A percentile compares a stretch with the other conserved stretches of the same genome.
phyloP scores from a whole-genome alignment of 306 rosid genomes.

The Lathyrus oleraceus region DNA sequence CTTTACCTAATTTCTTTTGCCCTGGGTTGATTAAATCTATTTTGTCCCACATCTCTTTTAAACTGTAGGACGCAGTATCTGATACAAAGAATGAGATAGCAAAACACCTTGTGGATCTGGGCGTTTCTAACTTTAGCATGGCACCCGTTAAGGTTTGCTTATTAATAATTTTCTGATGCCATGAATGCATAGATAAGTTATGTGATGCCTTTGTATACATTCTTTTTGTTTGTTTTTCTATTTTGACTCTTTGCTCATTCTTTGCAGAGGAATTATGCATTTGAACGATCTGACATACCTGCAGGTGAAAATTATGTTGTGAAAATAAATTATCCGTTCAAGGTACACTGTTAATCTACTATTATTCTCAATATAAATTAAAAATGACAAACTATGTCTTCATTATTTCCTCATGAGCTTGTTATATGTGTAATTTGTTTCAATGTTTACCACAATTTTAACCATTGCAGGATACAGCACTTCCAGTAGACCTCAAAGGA shows the following conservation, averaged over 20 bases:
- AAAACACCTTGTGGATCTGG: conserved; percentile 63
- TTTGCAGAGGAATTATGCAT: conserved; percentile 87
- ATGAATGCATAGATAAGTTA: conserved; percentile 16
- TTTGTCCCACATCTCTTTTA: neutral
- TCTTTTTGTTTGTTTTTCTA: conserved; percentile 19
- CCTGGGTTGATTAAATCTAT: conserved; percentile 20
- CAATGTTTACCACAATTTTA: neutral
- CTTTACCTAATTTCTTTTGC: conserved; percentile 22
- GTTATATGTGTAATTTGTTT: conserved; percentile 19
- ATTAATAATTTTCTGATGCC: conserved; percentile 24
- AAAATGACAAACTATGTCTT: conserved; percentile 19
- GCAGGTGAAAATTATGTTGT: conserved; percentile 80
- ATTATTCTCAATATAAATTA: conserved; percentile 4
- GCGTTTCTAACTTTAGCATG: conserved; percentile 76
- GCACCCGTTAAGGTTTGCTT: conserved; percentile 80
- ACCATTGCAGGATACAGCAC: conserved; percentile 65
- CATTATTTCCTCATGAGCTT: conserved; percentile 1
- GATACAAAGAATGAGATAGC: conserved; percentile 74
- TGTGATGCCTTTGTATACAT: conserved; percentile 12
- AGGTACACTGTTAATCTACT: conserved; percentile 52
- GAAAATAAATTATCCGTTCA: conserved; percentile 86
- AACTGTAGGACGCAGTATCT: conserved; percentile 62
- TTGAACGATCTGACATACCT: conserved; percentile 81
- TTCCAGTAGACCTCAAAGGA: conserved; percentile 77
- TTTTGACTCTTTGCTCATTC: conserved; percentile 30